A percentile compares a stretch with the other conserved stretches of the same genome.
These are phyloP conservation scores for Beauveria brongniartii DNA, from an alignment of 2,329 filamentous ascomycete genomes.

Conservation along the genomic window DNA sequence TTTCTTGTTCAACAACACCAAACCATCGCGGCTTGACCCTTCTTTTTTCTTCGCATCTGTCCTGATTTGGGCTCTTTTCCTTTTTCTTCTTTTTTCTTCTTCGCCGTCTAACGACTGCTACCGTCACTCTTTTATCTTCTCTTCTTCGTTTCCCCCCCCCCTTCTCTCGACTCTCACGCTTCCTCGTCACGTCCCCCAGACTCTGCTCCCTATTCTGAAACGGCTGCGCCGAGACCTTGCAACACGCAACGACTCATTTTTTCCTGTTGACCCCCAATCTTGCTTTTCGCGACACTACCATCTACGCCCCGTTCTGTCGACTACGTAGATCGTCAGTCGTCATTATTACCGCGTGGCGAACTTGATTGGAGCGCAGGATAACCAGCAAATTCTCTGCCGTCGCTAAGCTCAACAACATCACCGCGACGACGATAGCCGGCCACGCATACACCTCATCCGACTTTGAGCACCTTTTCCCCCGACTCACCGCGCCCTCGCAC, in stretches of 20 bases:
- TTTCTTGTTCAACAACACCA: background rate
- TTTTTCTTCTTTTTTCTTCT: background rate
- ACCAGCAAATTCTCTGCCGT: background rate
- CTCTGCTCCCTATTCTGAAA: slow-evolving; percentile 9
- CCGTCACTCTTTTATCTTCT: slow-evolving; percentile 5
- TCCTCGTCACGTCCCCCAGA: background rate
- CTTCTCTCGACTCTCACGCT: background rate
- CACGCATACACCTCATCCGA: background rate
- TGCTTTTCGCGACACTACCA: background rate
- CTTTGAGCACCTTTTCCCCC: background rate
- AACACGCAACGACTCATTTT: background rate
- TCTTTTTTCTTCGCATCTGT: background rate
- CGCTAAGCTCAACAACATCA: background rate
- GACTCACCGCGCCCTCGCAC: background rate
- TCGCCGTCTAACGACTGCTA: background rate
- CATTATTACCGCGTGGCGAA: slow-evolving; percentile 1
- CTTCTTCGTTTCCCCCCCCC: background rate
- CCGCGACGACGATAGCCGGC: background rate
- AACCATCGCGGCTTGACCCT: background rate
- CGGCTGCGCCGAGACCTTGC: slow-evolving; percentile 9
- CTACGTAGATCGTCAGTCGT: slow-evolving; percentile 10
- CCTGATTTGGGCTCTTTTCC: background rate
- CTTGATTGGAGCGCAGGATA: background rate
- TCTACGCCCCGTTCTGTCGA: background rate
- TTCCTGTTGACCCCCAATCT: background rate